Conservation (phyloP, 2,329 filamentous ascomycete species). For the Cladosporium austrohemisphaericum region DNA sequence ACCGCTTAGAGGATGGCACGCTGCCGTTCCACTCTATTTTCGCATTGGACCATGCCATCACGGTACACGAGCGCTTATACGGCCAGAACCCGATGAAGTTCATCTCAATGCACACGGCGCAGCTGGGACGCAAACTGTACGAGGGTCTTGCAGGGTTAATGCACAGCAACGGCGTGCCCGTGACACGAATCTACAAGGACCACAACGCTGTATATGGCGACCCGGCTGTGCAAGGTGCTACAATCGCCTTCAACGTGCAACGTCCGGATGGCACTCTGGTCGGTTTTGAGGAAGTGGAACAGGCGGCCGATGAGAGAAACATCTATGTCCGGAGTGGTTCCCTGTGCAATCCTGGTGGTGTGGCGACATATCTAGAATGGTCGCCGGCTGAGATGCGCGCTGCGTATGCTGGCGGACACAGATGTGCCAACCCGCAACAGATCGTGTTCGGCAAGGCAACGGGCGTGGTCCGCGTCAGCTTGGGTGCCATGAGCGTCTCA, state of each 20-base stretch:
- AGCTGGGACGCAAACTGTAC: conserved; percentile 51
- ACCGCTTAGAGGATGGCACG: conserved; percentile 64
- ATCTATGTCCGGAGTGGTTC: conserved; percentile 61
- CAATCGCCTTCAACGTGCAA: conserved; percentile 61
- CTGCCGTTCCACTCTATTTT: conserved; percentile 63
- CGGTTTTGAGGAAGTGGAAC: conserved; percentile 58
- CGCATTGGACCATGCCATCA: conserved; percentile 58
- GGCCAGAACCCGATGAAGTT: conserved; percentile 55
- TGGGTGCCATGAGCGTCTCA: conserved; percentile 60
- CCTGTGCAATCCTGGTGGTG: conserved; percentile 53
- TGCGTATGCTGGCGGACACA: conserved; percentile 55
- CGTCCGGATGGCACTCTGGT: conserved; percentile 51
- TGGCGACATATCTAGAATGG: conserved; percentile 47
- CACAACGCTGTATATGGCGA: conserved; percentile 48
- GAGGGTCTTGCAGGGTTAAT: conserved; percentile 46
- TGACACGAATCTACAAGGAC: conserved; percentile 56
- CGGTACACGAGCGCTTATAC: conserved; percentile 54
- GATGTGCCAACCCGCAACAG: conserved; percentile 54
- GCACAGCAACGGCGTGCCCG: conserved; percentile 51
- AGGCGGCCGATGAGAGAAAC: conserved; percentile 50
- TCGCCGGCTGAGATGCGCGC: conserved; percentile 53
- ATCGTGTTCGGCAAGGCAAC: conserved; percentile 54
- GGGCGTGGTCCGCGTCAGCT: conserved; percentile 58
- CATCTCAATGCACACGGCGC: conserved; percentile 56
- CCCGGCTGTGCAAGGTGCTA: conserved; percentile 55